These are phyloP conservation scores for Stevia rebaudiana DNA, from an alignment of 140 eudicot species.

Conservation along the genomic window DNA sequence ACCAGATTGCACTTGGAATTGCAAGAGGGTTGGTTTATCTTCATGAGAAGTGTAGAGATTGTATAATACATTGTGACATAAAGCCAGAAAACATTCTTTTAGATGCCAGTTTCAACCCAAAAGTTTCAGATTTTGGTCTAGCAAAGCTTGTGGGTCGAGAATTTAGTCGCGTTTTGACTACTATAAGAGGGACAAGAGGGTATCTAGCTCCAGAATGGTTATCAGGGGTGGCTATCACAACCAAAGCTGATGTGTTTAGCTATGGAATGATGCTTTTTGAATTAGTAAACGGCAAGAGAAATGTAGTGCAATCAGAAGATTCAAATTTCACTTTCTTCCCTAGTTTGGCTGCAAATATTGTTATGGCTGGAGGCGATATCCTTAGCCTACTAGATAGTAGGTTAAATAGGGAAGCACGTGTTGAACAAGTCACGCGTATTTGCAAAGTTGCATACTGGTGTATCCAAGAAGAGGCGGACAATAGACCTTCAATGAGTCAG, in stretches of 20 bases:
- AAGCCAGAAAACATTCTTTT: constrained; percentile 75
- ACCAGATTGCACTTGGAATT: constrained; percentile 50
- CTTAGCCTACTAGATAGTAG: constrained; percentile 43
- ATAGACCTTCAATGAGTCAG: constrained; percentile 56
- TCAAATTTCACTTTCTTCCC: constrained; percentile 45
- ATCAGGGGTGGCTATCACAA: constrained; percentile 57
- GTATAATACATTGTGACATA: constrained; percentile 83
- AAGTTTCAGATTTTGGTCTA: constrained; percentile 68
- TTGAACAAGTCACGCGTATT: constrained; percentile 36
- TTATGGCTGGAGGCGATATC: constrained; percentile 40
- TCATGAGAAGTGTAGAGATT: constrained; percentile 66
- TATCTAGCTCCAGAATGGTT: constrained; percentile 85
- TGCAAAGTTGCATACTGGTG: constrained; percentile 72
- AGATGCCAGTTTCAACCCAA: constrained; percentile 47
- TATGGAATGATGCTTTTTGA: constrained; percentile 77
- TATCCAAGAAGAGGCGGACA: constrained; percentile 54
- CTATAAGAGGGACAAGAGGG: constrained; percentile 68
- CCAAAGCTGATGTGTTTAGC: constrained; percentile 80
- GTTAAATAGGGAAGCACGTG: constrained; percentile 34
- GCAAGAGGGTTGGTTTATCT: constrained; percentile 69
- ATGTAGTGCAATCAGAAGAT: constrained; percentile 29
- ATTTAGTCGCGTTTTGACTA: constrained; percentile 66
- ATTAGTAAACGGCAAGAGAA: constrained; percentile 49
- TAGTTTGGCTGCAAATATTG: constrained; percentile 34
- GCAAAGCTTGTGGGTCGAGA: constrained; percentile 74